Evolutionary conservation across 441 rosid species (phyloP).

Genomic region (Erysimum cheiri): DNA sequence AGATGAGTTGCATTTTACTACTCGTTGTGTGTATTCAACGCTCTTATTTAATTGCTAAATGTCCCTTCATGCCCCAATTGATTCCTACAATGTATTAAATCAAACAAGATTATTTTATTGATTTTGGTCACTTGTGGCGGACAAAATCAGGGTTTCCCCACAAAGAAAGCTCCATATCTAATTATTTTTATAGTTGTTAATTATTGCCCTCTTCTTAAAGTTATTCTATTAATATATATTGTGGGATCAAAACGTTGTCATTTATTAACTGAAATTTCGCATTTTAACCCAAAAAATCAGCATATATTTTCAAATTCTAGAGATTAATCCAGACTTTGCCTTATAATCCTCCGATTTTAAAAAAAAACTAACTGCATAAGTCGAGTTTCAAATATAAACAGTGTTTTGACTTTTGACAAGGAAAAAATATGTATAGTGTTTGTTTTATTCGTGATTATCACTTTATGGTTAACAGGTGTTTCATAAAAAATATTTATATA

Average conservation of each 20-base stretch:
- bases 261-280: background rate
- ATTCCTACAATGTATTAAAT: conserved; percentile 58
- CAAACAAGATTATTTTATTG: conserved; percentile 36
- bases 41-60: conserved; percentile 47
- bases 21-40: conserved; percentile 41
- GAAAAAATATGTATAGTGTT: background rate
- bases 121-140: conserved; percentile 60
- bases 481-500: too few relatives aligned
- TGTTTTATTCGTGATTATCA: background rate
- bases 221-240: background rate
- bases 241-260: conserved; percentile 21
- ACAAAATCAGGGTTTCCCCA: conserved; percentile 69
- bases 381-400: background rate
- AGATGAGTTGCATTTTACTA: conserved; percentile 31
- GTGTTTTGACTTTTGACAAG: background rate
- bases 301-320: background rate
- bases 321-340: background rate
- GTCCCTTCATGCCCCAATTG: conserved; percentile 64
- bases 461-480: too few relatives aligned
- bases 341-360: background rate
- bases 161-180: conserved; percentile 39
- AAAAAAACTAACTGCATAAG: background rate
- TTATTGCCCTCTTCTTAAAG: conserved; percentile 29
- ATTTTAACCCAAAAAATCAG: background rate
- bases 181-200: conserved; percentile 16